A percentile compares a stretch with the other conserved stretches of the same genome.
Conservation (phyloP, 2,329 filamentous ascomycete genomes). For the Diaporthe helianthi region DNA sequence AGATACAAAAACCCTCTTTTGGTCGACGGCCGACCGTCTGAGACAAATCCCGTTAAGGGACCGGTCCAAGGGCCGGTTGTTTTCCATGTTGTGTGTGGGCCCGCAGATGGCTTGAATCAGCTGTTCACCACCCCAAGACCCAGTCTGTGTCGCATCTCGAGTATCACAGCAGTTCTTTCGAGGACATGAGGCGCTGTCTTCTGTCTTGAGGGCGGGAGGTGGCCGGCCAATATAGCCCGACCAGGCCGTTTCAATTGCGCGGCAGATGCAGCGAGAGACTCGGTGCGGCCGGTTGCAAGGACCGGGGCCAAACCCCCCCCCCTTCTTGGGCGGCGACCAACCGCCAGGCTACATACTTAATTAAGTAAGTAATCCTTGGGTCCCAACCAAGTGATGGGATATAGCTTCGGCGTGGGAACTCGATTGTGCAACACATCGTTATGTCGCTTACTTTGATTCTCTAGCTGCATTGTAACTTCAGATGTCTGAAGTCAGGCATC, state of each 20-base stretch:
- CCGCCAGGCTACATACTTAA: neutral
- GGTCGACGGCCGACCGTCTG: neutral
- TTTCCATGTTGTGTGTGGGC: too few relatives aligned
- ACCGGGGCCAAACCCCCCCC: too few relatives aligned
- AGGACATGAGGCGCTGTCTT: too few relatives aligned
- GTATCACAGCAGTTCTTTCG: neutral
- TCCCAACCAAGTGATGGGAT: neutral
- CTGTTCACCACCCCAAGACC: neutral
- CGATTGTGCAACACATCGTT: neutral
- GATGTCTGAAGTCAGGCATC: neutral
- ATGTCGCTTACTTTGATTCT: neutral
- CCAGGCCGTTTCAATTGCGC: conserved; percentile 11
- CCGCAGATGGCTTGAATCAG: neutral
- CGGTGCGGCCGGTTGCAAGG: neutral
- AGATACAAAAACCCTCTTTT: neutral
- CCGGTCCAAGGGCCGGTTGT: neutral
- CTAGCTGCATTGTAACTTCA: too few relatives aligned
- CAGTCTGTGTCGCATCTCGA: neutral
- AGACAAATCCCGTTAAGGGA: neutral
- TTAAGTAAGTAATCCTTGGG: neutral
- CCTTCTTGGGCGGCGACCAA: neutral
- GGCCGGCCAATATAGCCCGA: neutral
- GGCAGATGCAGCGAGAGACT: neutral
- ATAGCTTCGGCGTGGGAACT: neutral
- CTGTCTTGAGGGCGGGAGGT: neutral